Base-by-base conservation (phyloP, 495 filamentous ascomycete genomes). In the Penicillium samsonianum region DNA sequence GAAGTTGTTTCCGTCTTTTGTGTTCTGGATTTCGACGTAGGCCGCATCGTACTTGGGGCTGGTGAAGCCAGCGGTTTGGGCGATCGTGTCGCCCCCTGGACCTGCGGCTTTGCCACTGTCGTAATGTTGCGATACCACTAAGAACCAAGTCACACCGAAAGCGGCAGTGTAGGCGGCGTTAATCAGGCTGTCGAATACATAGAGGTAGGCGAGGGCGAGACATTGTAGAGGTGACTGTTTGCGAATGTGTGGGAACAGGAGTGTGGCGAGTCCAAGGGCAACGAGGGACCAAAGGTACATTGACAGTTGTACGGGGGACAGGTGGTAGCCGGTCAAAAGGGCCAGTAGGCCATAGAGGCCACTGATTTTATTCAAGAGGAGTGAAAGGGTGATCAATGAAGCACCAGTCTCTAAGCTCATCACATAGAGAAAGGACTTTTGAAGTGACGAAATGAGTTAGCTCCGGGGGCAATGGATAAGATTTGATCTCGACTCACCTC, bases 301-400 rank as follows among this genome's bases (percentile, higher is more conserved):
- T 23, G 84, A 86, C 59, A 91, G 76, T 67, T 91, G 88, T 4
- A 90, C 70, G 4, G 84, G 78, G 16, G 87, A 89, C 30, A 87
- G 78, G 55, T 82, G 75, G 56, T 81, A 76, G 65, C 90, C 90
- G n/a, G 89, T 90, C 51, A 90, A 74, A 61, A 95, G 79, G 47
- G 92, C 90, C 57, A 96, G 87, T 50, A 96, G 79, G 64, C 92
- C 92, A 74, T 92, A 96, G 59, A 96, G 75, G 53, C 90, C 90
- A 53, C 90, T 90, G 59, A 88, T 80, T 73, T 96, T 96, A 78
- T 96, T 96, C 68, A 96, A 81, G 28, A 94, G 73, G 53, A 93
- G 78, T 11, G 88, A 85, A 58, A 93, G 77, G 6, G 87, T 84
- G 56, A 94, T 87, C 54, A 96, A 77, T 55, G 92, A 90, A 40